Evolutionary conservation across 2,329 filamentous ascomycete species (phyloP).

Genomic region (Calonectria hongkongensis): DNA sequence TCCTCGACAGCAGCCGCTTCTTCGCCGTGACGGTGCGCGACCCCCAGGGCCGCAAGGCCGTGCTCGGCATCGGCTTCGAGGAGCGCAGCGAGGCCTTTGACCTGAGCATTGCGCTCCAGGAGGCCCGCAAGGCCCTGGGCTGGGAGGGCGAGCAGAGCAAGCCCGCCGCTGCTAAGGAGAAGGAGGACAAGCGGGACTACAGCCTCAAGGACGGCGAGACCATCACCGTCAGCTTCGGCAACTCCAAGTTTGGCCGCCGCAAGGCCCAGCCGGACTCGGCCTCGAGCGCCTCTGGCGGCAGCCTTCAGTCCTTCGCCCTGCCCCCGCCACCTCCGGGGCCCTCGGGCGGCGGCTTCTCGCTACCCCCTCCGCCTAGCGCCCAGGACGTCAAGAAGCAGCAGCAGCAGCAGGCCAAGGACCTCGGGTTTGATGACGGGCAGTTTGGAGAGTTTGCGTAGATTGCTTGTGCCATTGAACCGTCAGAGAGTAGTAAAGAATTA

Average conservation of each 20-base stretch:
- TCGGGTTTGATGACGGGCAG: conserved; percentile 91
- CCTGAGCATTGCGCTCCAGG: conserved; percentile 86
- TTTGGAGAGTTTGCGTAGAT: conserved; percentile 85
- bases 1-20: conserved; percentile 87
- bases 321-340: conserved; percentile 78
- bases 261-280: conserved; percentile 59
- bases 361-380: conserved; percentile 81
- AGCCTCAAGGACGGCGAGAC: conserved; percentile 93
- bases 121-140: conserved; percentile 82
- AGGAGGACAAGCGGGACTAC: conserved; percentile 75
- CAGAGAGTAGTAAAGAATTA: conserved; percentile 27
- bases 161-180: conserved; percentile 60
- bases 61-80: conserved; percentile 90
- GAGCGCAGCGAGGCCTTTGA: conserved; percentile 91
- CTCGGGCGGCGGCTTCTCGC: conserved; percentile 65
- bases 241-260: conserved; percentile 70
- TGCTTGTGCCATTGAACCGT: background rate
- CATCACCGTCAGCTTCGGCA: conserved; percentile 86
- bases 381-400: conserved; percentile 75
- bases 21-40: conserved; percentile 89
- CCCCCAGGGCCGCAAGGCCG: conserved; percentile 83
- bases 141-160: conserved; percentile 68
- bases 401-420: conserved; percentile 75
- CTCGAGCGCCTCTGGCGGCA: conserved; percentile 49
- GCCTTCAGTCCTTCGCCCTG: conserved; percentile 79